phyloP scores from a whole-genome alignment of 768 basidiomycete genomes.

The Lentinula edodes region DNA sequence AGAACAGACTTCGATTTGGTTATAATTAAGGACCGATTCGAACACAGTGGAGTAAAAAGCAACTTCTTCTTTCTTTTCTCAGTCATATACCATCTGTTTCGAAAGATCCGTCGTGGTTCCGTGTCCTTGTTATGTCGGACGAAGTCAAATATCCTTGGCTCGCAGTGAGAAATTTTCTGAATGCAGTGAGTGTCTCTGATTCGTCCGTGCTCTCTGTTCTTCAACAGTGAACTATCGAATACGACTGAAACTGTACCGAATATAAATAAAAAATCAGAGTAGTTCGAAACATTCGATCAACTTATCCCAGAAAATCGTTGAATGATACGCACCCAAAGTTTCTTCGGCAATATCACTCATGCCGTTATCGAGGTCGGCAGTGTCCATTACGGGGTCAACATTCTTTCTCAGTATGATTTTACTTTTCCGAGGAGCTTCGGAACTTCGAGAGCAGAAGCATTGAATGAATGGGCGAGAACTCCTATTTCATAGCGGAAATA shows the following conservation, averaged over 20 bases:
- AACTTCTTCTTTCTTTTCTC: background rate
- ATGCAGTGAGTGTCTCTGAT: constrained; percentile 63
- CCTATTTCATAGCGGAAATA: constrained; percentile 71
- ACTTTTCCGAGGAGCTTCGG: constrained; percentile 92
- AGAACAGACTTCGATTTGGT: background rate
- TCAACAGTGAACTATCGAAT: background rate
- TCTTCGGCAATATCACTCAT: constrained; percentile 29
- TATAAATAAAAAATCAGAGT: constrained; percentile 16
- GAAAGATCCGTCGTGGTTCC: constrained; percentile 79
- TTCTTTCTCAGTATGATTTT: constrained; percentile 69
- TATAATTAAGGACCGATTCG: background rate
- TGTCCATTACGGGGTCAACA: constrained; percentile 66
- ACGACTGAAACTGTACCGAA: background rate
- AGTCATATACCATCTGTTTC: constrained; percentile 79
- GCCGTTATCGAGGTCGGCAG: constrained; percentile 4
- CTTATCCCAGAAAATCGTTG: constrained; percentile 72
- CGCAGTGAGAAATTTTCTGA: constrained; percentile 82
- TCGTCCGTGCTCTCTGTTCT: constrained; percentile 61
- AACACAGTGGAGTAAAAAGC: background rate
- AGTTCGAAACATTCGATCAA: constrained; percentile 64
- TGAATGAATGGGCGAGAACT: constrained; percentile 53
- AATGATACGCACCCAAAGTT: constrained; percentile 52
- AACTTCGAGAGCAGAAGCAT: constrained; percentile 70
- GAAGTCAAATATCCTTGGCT: constrained; percentile 78
- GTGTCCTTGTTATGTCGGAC: constrained; percentile 86